These are phyloP conservation scores for Colletotrichum destructivum DNA, from an alignment of 2,329 filamentous ascomycete species.

Conservation along the genomic window DNA sequence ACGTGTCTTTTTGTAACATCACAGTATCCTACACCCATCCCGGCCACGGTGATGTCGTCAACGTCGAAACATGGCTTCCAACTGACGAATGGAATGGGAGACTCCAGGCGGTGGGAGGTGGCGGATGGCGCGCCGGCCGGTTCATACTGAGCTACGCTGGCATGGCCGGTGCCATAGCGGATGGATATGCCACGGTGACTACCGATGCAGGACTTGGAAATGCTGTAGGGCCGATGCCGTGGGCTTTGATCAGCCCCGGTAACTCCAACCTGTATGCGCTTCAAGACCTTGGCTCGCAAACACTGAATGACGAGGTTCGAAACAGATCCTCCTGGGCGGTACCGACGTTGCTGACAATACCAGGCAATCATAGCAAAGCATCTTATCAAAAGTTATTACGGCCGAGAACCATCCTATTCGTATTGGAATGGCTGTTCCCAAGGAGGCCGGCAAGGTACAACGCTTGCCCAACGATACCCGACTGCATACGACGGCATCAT, in stretches of 20 bases:
- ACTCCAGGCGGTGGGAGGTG: constrained; percentile 49
- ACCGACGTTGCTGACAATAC: background rate
- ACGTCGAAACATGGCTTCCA: constrained; percentile 47
- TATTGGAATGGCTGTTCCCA: constrained; percentile 74
- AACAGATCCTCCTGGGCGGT: too few relatives aligned
- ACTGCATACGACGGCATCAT: constrained; percentile 72
- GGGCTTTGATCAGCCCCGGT: constrained; percentile 42
- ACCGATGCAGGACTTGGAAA: constrained; percentile 43
- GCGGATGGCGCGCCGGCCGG: constrained; percentile 44
- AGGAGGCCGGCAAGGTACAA: constrained; percentile 72
- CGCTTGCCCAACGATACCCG: constrained; percentile 67
- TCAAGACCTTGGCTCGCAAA: constrained; percentile 15
- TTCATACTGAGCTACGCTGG: constrained; percentile 36
- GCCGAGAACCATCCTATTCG: constrained; percentile 53
- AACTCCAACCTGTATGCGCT: constrained; percentile 28
- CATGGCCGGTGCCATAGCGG: constrained; percentile 43
- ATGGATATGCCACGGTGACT: constrained; percentile 44
- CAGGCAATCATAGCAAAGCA: constrained; percentile 62
- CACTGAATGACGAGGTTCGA: constrained; percentile 20
- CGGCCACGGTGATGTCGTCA: constrained; percentile 44
- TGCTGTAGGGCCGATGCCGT: constrained; percentile 16
- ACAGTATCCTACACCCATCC: constrained; percentile 48
- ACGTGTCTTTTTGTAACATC: constrained; percentile 47
- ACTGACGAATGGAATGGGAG: constrained; percentile 48
- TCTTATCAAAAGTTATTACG: constrained; percentile 64